Evolutionary conservation across 768 basidiomycete genomes (phyloP).

Genomic region (Rhodosporidiobolus sp.): DNA sequence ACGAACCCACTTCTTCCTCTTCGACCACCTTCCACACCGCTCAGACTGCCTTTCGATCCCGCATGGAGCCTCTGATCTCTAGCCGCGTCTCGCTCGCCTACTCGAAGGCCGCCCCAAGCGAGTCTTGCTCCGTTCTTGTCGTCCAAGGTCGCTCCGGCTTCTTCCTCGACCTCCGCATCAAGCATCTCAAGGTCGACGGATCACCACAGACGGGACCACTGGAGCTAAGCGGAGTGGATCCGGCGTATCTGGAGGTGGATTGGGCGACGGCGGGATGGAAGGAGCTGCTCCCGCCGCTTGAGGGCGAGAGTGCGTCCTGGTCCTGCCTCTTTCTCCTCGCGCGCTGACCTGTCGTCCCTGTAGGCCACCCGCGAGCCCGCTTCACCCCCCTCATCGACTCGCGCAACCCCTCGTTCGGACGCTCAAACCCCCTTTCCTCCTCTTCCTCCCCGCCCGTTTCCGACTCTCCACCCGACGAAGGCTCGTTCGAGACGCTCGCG

Average conservation of each 20-base stretch:
- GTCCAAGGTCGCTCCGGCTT: constrained; percentile 14
- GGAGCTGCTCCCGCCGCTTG: constrained; percentile 1
- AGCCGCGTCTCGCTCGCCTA: constrained; percentile 30
- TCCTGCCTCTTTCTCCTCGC: background rate
- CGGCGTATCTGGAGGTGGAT: background rate
- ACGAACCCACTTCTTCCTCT: background rate
- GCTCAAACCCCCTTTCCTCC: background rate
- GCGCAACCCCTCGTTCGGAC: background rate
- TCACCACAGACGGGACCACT: too few species aligned
- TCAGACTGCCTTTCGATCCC: background rate
- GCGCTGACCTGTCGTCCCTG: background rate
- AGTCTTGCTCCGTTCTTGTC: constrained; percentile 16
- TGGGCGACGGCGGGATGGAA: constrained; percentile 40
- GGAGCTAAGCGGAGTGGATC: background rate
- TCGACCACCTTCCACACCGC: background rate
- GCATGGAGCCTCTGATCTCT: constrained; percentile 18
- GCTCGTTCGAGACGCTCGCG: constrained; percentile 21
- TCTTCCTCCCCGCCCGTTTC: background rate
- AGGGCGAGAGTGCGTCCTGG: constrained; percentile 10
- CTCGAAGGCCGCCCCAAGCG: constrained; percentile 18
- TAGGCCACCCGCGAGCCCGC: constrained; percentile 12
- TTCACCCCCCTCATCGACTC: constrained; percentile 36
- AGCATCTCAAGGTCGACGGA: too few species aligned
- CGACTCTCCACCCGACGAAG: constrained; percentile 23
- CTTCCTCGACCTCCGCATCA: constrained; percentile 36